Percentiles rank a stretch among this genome's conserved stretches.
Conservation (phyloP, 2,329 filamentous ascomycete species). For the Epichloe baconii region DNA sequence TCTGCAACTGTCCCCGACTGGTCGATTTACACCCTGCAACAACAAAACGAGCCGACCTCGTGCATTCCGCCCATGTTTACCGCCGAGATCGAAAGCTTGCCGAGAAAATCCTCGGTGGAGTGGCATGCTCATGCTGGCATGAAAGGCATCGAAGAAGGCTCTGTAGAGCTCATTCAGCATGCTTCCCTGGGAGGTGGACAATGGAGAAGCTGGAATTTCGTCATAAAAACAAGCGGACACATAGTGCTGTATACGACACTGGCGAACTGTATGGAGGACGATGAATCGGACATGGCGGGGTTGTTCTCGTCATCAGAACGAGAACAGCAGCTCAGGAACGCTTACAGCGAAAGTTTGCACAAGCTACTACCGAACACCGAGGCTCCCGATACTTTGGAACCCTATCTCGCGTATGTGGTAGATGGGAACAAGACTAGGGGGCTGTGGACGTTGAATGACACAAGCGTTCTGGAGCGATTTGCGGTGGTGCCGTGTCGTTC, state of each 20-base stretch:
- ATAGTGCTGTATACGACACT: conserved; percentile 19
- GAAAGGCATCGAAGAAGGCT: conserved; percentile 16
- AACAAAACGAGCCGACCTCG: conserved; percentile 21
- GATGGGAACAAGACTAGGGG: conserved; percentile 12
- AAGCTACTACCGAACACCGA: neutral
- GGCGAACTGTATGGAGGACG: conserved; percentile 8
- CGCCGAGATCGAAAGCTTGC: conserved; percentile 64
- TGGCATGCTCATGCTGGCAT: conserved; percentile 65
- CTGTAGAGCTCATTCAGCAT: conserved; percentile 13
- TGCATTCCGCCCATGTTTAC: conserved; percentile 56
- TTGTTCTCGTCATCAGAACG: conserved; percentile 5
- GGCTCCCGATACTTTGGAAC: conserved; percentile 1
- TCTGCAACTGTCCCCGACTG: conserved; percentile 35
- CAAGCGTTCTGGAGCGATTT: conserved; percentile 5
- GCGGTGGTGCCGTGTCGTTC: conserved; percentile 24
- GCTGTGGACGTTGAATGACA: conserved; percentile 6
- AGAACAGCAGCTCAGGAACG: neutral
- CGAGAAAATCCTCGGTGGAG: conserved; percentile 62
- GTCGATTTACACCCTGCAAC: conserved; percentile 27
- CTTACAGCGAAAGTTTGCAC: neutral
- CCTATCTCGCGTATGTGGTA: conserved; percentile 21
- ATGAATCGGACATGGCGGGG: neutral
- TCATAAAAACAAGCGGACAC: conserved; percentile 11
- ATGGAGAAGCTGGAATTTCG: conserved; percentile 19
- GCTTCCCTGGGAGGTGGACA: conserved; percentile 7